These are phyloP conservation scores for Ganoderma sp. DNA, from an alignment of 1,284 basidiomycete genomes.

Conservation along the genomic window DNA sequence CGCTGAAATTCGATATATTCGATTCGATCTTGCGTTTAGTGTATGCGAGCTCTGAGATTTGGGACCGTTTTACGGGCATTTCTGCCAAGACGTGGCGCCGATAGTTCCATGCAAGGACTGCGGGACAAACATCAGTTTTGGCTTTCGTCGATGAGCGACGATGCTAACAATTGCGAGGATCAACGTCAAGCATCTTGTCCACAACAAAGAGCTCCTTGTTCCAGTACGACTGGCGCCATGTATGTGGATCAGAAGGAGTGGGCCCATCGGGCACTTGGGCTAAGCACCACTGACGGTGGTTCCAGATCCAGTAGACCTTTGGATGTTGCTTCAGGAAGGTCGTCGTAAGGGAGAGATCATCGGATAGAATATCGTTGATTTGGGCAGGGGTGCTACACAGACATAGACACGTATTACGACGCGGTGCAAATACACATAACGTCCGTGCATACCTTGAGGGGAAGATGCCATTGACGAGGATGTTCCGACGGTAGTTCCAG, in stretches of 20 bases:
- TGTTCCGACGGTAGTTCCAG: conserved; percentile 90
- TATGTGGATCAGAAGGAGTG: conserved; percentile 51
- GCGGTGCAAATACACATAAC: neutral
- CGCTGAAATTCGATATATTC: conserved; percentile 98
- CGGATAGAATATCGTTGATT: conserved; percentile 66
- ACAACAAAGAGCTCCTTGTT: conserved; percentile 82
- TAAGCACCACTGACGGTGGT: conserved; percentile 92
- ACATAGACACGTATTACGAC: conserved; percentile 4
- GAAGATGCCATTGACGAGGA: conserved; percentile 78
- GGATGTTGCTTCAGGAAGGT: conserved; percentile 81
- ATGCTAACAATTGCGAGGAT: conserved; percentile 87
- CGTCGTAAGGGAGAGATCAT: conserved; percentile 84
- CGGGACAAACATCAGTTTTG: neutral
- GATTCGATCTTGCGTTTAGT: conserved; percentile 91
- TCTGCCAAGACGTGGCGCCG: conserved; percentile 81
- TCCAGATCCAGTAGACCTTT: conserved; percentile 98
- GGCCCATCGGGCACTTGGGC: conserved; percentile 80
- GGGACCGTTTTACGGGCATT: conserved; percentile 63
- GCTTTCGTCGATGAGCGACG: neutral
- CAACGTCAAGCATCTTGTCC: conserved; percentile 88
- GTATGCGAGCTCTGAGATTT: conserved; percentile 74
- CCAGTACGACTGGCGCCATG: conserved; percentile 83
- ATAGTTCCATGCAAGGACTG: conserved; percentile 94
- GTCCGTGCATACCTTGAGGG: conserved; percentile 56
- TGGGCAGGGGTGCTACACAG: conserved; percentile 61